Percentiles rank a stretch among this genome's conserved stretches.
Evolutionary conservation across 768 basidiomycete species (phyloP).

Genomic region (Porphyrellus cyaneotinctus): DNA sequence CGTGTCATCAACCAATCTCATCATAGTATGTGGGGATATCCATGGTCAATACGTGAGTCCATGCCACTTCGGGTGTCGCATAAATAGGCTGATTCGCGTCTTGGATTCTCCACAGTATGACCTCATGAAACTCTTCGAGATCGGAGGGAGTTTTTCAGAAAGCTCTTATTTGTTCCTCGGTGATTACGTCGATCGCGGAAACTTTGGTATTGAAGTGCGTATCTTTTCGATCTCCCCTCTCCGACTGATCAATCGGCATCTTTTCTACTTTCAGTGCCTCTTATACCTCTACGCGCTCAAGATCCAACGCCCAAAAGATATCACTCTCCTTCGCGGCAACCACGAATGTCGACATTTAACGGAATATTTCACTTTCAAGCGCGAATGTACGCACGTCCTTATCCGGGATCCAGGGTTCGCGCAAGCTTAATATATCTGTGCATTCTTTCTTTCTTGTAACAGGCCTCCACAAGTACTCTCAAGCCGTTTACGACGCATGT

Average conservation of each 20-base stretch:
- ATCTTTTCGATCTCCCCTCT: not conserved
- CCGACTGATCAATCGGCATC: not conserved
- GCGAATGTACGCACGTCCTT: slow-evolving; percentile 69
- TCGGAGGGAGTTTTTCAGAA: slow-evolving; percentile 81
- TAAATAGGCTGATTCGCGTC: slow-evolving; percentile 1
- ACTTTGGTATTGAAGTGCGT: slow-evolving; percentile 76
- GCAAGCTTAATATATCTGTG: slow-evolving; percentile 3
- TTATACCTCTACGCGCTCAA: slow-evolving; percentile 93
- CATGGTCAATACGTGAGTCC: slow-evolving; percentile 94
- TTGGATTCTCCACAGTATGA: slow-evolving; percentile 64
- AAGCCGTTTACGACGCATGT: slow-evolving; percentile 84
- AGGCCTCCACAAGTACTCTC: slow-evolving; percentile 30
- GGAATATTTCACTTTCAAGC: slow-evolving; percentile 97
- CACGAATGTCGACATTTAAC: slow-evolving; percentile 97
- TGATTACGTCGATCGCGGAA: slow-evolving; percentile 96
- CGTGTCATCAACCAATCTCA: no score
- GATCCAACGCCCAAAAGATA: slow-evolving; percentile 78
- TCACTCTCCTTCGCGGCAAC: slow-evolving; percentile 88
- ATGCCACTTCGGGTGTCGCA: slow-evolving; percentile 43
- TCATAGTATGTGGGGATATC: slow-evolving; percentile 89
- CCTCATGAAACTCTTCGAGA: slow-evolving; percentile 95
- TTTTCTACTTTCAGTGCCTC: slow-evolving; percentile 54
- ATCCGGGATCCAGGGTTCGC: slow-evolving; percentile 1
- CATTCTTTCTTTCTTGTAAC: slow-evolving; percentile 11
- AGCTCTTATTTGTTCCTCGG: slow-evolving; percentile 92